Evolutionary conservation across 441 rosid genomes (phyloP), one percentile per base, ranked within the genome.

Genomic region (Lagerstroemia fauriei): DNA sequence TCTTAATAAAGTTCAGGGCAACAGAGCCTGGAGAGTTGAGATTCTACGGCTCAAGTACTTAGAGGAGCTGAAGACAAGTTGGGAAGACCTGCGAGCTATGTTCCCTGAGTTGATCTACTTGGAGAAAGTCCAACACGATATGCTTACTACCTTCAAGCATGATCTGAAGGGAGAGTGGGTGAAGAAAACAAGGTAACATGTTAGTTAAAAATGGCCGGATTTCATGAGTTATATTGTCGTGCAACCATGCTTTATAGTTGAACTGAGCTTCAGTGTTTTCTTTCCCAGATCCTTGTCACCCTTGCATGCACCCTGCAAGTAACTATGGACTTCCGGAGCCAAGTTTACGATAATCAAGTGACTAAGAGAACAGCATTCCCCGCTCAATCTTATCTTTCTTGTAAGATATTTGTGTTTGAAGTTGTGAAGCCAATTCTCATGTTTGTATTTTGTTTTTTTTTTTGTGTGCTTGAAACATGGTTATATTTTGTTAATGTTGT

Each of bases 61-160:
- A 16, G 61, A 56, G 14, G 24, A 18, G 20, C 61, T 56, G 14
- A 16, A 16, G 61, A 56, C 24, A 16, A 56, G 61, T 16, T 56
- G 61, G 6, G 24, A 56, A 16, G 61, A 16, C 22, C 61, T 56
- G 87, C 78, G 8, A 71, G 16, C 32, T 38, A 48, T 48, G 9
- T 91, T 91, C 77, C 91, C 91, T 27, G 16, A 83, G 0, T 76
- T 91, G 81, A 16, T 59, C 0, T 87, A 82, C 81, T 86, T 91
- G 87, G 91, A 90, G 65, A 90, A 81, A 57, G 81, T 88, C 66
- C 84, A 86, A 11, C 86, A 90, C 78, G 92, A 87, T 4, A 87
- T 84, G 63, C 87, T 89, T 83, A 88, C 11, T 10, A 41, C 89
- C 85, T 91, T 89, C 83, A 92, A 91, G 4, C 84, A 88, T 32